These are phyloP conservation scores for Kalmusia sp. DNA, from an alignment of 2,329 filamentous ascomycete genomes.

Conservation along the genomic window DNA sequence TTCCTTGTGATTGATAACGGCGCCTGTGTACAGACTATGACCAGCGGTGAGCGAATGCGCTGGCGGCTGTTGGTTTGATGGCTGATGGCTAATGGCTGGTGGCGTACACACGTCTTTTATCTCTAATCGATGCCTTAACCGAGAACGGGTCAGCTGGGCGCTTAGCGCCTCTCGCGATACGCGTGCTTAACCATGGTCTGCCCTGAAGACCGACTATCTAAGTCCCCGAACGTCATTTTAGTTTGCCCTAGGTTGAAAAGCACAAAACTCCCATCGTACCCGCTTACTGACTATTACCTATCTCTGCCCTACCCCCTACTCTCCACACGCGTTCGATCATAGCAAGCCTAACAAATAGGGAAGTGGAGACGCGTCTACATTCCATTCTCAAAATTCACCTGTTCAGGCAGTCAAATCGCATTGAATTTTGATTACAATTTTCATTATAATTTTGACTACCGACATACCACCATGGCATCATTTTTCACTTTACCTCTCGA, in stretches of 20 bases:
- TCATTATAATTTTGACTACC: neutral
- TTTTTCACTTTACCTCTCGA: constrained; percentile 42
- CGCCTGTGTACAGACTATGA: neutral
- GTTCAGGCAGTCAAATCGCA: neutral
- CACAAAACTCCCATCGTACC: neutral
- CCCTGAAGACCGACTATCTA: neutral
- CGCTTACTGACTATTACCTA: neutral
- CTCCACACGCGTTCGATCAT: too few species aligned
- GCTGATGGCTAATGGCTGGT: constrained; percentile 17
- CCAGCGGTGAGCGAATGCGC: neutral
- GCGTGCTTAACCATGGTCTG: neutral
- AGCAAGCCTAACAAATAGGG: too few species aligned
- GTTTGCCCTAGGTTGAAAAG: neutral
- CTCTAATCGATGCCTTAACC: constrained; percentile 12
- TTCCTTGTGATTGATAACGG: neutral
- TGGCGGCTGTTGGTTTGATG: neutral
- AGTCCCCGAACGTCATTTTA: constrained; percentile 14
- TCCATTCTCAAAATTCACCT: neutral
- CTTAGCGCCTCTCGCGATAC: constrained; percentile 5
- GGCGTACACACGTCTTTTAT: constrained; percentile 18
- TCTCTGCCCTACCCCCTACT: neutral
- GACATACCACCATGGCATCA: constrained; percentile 24
- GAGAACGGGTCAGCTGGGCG: constrained; percentile 19
- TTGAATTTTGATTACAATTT: neutral
- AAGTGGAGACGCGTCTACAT: too few species aligned